Evolutionary conservation across 148 eudicot genomes (phyloP).

Genomic region (Rhododendron molle): DNA sequence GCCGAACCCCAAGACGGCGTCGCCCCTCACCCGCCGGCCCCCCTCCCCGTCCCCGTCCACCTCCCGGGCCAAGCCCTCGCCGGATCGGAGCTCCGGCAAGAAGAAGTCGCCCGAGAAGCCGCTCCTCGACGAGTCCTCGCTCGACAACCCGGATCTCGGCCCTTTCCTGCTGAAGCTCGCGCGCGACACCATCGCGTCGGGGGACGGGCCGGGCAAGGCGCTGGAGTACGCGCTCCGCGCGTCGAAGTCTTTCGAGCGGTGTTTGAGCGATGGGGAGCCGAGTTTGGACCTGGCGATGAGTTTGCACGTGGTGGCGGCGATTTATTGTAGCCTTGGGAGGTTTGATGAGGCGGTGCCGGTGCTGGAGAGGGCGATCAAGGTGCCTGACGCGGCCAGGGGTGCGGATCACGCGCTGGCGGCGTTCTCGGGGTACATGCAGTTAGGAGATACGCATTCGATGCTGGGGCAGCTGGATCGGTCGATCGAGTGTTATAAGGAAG

Average conservation of each 20-base stretch:
- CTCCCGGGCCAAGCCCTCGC: slow-evolving; percentile 76
- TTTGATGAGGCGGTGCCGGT: slow-evolving; percentile 87
- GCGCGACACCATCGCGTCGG: slow-evolving; percentile 78
- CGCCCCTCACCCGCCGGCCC: slow-evolving; percentile 48
- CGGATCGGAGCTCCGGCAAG: slow-evolving; percentile 74
- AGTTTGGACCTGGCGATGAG: slow-evolving; percentile 88
- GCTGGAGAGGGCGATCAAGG: slow-evolving; percentile 69
- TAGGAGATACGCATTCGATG: slow-evolving; percentile 94
- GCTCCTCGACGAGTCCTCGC: slow-evolving; percentile 57
- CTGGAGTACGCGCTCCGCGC: slow-evolving; percentile 80
- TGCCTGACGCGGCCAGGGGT: slow-evolving; percentile 59
- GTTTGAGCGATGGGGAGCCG: slow-evolving; percentile 65
- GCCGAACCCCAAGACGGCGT: slow-evolving; percentile 29
- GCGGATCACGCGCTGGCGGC: slow-evolving; percentile 88
- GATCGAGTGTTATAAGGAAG: slow-evolving; percentile 68
- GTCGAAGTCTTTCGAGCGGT: slow-evolving; percentile 72
- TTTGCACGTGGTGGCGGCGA: slow-evolving; percentile 85
- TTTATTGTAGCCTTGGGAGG: slow-evolving; percentile 79
- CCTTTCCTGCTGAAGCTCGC: slow-evolving; percentile 84
- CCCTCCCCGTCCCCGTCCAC: slow-evolving; percentile 85
- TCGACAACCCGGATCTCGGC: slow-evolving; percentile 97
- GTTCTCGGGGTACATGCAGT: slow-evolving; percentile 94
- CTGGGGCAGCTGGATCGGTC: slow-evolving; percentile 82
- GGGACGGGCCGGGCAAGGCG: slow-evolving; percentile 82
- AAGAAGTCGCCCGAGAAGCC: slow-evolving; percentile 55